Evolutionary conservation across 2,329 filamentous ascomycete species (phyloP), one percentile per base, ranked within the genome.

Genomic region (Tolypocladium ophioglossoides): DNA sequence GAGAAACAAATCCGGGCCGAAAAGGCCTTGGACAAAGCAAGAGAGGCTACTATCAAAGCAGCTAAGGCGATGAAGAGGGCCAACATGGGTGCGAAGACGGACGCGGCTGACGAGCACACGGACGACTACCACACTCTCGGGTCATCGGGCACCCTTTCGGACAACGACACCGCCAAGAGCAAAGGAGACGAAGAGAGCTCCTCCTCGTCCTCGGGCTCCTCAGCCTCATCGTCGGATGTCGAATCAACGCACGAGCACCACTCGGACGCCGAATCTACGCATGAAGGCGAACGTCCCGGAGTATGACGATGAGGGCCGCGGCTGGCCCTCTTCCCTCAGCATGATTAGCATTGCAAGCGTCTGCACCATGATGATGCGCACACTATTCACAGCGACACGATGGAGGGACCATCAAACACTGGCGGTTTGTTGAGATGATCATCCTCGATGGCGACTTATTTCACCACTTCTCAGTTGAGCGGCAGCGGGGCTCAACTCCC

Each of bases 1-100:
- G 83, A 85, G 58, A 92, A 91, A 70, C 91, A 96, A 69, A 91
- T 88, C 58, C 80, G 86, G 56, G 87, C 88, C 2, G 86, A 91
- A 66, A 79, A 79, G 59, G 87, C 86, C 12, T 58, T 71, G 52
- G 64, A 67, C 47, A 67, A 63, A 34, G 70, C 70, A 49, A 63
- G 67, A 24, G 65, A 69, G 56, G 70, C 70, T 27, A 68, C 70
- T 24, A 53, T 67, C 39, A 70, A 66, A 56, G 70, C 69, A 4
- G 64, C 66, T 18, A 63, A 62, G 51, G 69, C 68, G 8, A 59
- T 80, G 59, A 73, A 74, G 52, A 73, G 76, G 57, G 78, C 78
- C 12, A 78, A 79, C 53, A 75, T 80, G 61, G 65, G 69, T 38
- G 62, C 62, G 34, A 69, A 70, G 58, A 70, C 69, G 55, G 68